These are phyloP conservation scores for Dendrobium chrysotoxum DNA, from an alignment of 106 monocot species.

Conservation along the genomic window DNA sequence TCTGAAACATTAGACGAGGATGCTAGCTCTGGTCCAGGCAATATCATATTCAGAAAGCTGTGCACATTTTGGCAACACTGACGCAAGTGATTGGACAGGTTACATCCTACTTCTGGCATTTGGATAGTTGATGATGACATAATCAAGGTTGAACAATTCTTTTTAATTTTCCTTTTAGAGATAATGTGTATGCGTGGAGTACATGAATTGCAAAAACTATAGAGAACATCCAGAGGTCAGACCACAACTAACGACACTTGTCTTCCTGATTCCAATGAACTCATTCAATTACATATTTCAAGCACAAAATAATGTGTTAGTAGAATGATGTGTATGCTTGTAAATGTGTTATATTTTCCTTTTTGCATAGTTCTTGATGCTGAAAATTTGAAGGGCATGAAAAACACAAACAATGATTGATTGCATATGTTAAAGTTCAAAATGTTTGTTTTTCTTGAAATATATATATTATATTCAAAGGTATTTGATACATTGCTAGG, in stretches of 20 bases:
- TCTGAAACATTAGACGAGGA: conserved; percentile 39
- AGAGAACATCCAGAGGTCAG: neutral
- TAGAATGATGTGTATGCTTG: too few relatives aligned
- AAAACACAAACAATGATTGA: neutral
- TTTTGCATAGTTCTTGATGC: neutral
- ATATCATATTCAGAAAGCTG: conserved; percentile 79
- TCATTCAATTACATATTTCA: neutral
- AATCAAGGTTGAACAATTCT: neutral
- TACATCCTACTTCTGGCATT: neutral
- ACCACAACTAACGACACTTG: too few relatives aligned
- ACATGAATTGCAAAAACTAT: neutral
- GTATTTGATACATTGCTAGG: too few relatives aligned
- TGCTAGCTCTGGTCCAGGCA: conserved; percentile 78
- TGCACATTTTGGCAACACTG: conserved; percentile 46
- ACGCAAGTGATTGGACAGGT: conserved; percentile 51
- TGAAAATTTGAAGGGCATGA: neutral
- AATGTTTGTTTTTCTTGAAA: too few relatives aligned
- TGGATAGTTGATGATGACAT: neutral
- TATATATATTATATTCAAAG: too few relatives aligned
- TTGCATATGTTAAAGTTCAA: too few relatives aligned
- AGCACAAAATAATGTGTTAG: neutral
- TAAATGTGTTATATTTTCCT: too few relatives aligned
- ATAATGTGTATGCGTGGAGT: neutral
- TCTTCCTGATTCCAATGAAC: too few relatives aligned
- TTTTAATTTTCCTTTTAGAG: neutral